A percentile compares a stretch with the other conserved stretches of the same genome.
phyloP scores from a whole-genome alignment of 2,329 filamentous ascomycete genomes.

The Pyrenophora tritici-repentis region DNA sequence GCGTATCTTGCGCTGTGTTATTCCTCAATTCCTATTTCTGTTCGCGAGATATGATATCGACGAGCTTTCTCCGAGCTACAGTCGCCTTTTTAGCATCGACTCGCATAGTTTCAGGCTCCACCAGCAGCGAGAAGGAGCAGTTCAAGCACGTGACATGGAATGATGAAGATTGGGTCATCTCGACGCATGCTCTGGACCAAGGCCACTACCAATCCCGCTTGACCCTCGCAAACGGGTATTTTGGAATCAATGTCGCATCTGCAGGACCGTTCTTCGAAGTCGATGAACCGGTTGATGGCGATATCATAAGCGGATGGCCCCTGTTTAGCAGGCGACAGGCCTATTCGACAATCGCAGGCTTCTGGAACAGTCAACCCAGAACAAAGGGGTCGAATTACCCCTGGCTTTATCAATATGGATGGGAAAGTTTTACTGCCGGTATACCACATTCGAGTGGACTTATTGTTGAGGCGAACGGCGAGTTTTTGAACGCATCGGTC shows the following conservation, averaged over 20 bases:
- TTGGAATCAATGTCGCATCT: constrained; percentile 68
- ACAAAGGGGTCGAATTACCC: constrained; percentile 67
- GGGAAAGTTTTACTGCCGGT: constrained; percentile 72
- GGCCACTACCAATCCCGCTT: constrained; percentile 66
- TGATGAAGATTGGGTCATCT: constrained; percentile 61
- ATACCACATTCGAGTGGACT: constrained; percentile 71
- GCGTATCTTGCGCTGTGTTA: not conserved
- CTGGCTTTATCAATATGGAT: constrained; percentile 71
- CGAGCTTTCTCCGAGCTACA: constrained; percentile 6
- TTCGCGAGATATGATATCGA: constrained; percentile 8
- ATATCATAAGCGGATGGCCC: constrained; percentile 69
- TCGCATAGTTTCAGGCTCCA: constrained; percentile 13
- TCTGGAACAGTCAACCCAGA: constrained; percentile 65
- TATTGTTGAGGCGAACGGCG: constrained; percentile 59
- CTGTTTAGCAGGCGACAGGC: constrained; percentile 66
- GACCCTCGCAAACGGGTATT: constrained; percentile 61
- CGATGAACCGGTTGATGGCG: constrained; percentile 56
- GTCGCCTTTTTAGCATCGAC: constrained; percentile 19
- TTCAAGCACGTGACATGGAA: constrained; percentile 61
- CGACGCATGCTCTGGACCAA: constrained; percentile 59
- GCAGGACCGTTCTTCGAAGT: constrained; percentile 66
- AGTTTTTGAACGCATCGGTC: constrained; percentile 65
- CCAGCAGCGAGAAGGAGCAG: constrained; percentile 28
- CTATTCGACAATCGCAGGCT: constrained; percentile 70
- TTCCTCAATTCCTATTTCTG: not conserved